Evolutionary conservation across 352 stramenopile species (phyloP).

Genomic region (Ophiocytium majus): DNA sequence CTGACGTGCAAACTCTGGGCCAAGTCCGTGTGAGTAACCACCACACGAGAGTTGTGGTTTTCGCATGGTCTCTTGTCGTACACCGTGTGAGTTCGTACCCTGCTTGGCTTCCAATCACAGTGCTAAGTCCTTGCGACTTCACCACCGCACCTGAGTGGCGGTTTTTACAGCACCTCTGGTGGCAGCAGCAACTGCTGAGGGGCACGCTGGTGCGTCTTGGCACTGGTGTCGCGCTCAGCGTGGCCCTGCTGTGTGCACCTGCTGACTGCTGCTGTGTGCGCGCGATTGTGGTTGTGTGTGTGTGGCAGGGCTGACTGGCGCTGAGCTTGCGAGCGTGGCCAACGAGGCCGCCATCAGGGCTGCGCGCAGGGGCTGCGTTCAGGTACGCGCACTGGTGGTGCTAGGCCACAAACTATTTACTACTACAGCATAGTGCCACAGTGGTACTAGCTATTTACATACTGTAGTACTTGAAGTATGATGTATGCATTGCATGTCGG

Average conservation of each 20-base stretch:
- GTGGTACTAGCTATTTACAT: not conserved
- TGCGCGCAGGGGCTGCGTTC: constrained; percentile 31
- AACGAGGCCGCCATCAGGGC: constrained; percentile 50
- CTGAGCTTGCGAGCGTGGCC: constrained; percentile 43
- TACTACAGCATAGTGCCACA: not conserved
- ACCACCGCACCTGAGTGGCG: too few relatives aligned
- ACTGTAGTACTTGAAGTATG: not conserved
- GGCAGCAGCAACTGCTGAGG: too few relatives aligned
- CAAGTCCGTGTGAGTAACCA: too few relatives aligned
- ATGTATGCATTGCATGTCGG: not conserved
- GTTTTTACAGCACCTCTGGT: too few relatives aligned
- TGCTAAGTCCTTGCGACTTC: too few relatives aligned
- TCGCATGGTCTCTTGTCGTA: too few relatives aligned
- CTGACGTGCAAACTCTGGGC: too few relatives aligned
- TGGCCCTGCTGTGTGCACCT: not conserved
- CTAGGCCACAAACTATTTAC: not conserved
- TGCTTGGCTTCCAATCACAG: too few relatives aligned
- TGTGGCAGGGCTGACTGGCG: constrained; percentile 38
- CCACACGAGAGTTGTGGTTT: too few relatives aligned
- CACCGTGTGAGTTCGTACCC: too few relatives aligned
- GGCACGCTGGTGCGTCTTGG: not conserved
- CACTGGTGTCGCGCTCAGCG: not conserved
- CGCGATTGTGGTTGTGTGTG: not conserved
- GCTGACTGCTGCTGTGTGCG: not conserved
- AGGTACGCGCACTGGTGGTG: too few relatives aligned